Percentiles rank a stretch among this genome's conserved stretches.
Evolutionary conservation across 2,329 filamentous ascomycete genomes (phyloP).

Genomic region (Arthrinium puccinioides): DNA sequence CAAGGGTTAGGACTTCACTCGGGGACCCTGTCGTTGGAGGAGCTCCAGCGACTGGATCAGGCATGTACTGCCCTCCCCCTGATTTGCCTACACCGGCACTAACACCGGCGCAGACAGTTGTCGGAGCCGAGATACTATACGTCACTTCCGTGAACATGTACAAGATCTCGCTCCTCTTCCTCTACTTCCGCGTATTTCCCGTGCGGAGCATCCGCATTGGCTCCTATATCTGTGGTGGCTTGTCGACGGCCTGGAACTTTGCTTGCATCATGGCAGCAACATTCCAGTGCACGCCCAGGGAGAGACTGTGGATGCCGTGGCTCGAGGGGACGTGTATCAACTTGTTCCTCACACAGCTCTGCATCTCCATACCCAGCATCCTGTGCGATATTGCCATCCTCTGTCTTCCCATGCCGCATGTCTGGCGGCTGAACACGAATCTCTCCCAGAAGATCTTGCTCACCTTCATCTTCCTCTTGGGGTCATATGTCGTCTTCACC

Average conservation of each 20-base stretch:
- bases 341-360: constrained; percentile 3
- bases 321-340: constrained; percentile 1
- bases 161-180: constrained; percentile 3
- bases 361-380: background rate
- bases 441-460: constrained; percentile 1
- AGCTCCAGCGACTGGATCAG: background rate
- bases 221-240: background rate
- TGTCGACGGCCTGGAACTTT: constrained; percentile 1
- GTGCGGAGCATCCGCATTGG: background rate
- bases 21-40: background rate
- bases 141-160: constrained; percentile 3
- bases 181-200: constrained; percentile 4
- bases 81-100: background rate
- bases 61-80: background rate
- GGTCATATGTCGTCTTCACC: constrained; percentile 6
- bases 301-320: constrained; percentile 2
- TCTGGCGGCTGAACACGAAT: constrained; percentile 5
- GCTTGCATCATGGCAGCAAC: constrained; percentile 2
- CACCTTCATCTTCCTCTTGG: constrained; percentile 4
- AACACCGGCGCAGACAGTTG: background rate
- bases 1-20: constrained; percentile 2
- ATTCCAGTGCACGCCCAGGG: constrained; percentile 4
- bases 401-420: constrained; percentile 4
- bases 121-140: constrained; percentile 3
- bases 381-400: constrained; percentile 3